Base-by-base conservation (phyloP, 2,329 filamentous ascomycete species). In the Hypomyces rosellus region DNA sequence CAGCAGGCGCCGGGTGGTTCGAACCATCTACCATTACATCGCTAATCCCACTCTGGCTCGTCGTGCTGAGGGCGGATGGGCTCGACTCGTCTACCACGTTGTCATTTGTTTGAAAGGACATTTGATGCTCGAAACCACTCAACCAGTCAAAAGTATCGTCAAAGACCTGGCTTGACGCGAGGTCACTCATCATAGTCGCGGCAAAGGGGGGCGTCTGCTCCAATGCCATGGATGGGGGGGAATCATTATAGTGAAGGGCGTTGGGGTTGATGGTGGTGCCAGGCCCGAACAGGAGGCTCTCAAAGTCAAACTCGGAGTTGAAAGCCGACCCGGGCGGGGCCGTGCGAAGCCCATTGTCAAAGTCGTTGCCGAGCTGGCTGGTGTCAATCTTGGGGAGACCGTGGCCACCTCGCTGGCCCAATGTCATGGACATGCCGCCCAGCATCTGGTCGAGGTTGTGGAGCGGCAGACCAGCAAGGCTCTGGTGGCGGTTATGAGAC, bases 11-110 rank as follows among this genome's bases (percentile, higher is more conserved):
- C 38, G 78, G 75, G 57, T 85, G 82, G 66, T 84, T 86, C 36
- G 81, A 82, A 53, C 88, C 89, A 67, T 96, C 90, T 51, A 93
- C 76, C 85, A 96, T 90, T 53, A 90, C 83, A 65, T 97, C 93
- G 69, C 89, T 95, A 67, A 91, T 88, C 46, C 86, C 88, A 65
- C 88, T 92, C 63, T 95, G 91, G 69, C 91, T 97, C 52, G 88
- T 89, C 40, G 89, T 95, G 72, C 92, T 97, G 67, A 97, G 92
- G 43, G 90, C 90, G 8, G 93, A 97, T 14, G 93, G 93, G 13
- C 93, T 97, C 11, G 93, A 97, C 52, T 88, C 90, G 61, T 96
- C 92, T 48, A 96, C 81, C 25, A 88, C 89, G 57, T 84, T 86
- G 59, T 96, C 90, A 61, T 86, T 86, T 49, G 75, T 72, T 59